Percentiles rank a stretch among this genome's conserved stretches.
Conservation (phyloP, 2,329 filamentous ascomycete genomes). For the Lojkania enalia region DNA sequence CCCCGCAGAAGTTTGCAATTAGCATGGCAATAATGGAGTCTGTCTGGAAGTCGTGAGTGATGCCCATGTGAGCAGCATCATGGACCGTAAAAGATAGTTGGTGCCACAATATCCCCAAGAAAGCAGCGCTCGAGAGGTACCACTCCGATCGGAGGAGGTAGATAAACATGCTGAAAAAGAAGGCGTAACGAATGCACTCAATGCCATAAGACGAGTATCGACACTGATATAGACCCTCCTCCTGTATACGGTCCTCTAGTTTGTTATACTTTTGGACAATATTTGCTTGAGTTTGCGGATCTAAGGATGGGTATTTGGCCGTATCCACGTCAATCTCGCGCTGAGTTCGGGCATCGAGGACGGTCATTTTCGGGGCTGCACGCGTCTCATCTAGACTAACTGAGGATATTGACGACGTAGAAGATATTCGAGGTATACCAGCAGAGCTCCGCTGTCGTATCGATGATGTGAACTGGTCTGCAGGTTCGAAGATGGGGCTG, state of each 20-base stretch:
- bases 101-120: constrained; percentile 86
- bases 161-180: constrained; percentile 67
- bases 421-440: constrained; percentile 49
- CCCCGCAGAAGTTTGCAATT: constrained; percentile 86
- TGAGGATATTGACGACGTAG: constrained; percentile 63
- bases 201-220: constrained; percentile 78
- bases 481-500: constrained; percentile 63
- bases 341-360: constrained; percentile 72
- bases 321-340: constrained; percentile 76
- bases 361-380: constrained; percentile 55
- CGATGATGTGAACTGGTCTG: constrained; percentile 42
- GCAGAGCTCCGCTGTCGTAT: constrained; percentile 44
- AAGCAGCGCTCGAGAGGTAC: constrained; percentile 67
- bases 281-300: constrained; percentile 70
- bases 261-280: constrained; percentile 83
- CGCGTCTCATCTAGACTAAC: constrained; percentile 47
- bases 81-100: constrained; percentile 93
- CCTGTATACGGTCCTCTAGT: constrained; percentile 70
- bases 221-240: constrained; percentile 80
- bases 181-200: constrained; percentile 72
- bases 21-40: constrained; percentile 88
- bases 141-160: constrained; percentile 47
- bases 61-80: constrained; percentile 95
- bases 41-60: constrained; percentile 84
- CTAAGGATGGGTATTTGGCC: constrained; percentile 78